Base-by-base conservation (phyloP, 2,329 filamentous ascomycete genomes). In the Nothopassalora personata region DNA sequence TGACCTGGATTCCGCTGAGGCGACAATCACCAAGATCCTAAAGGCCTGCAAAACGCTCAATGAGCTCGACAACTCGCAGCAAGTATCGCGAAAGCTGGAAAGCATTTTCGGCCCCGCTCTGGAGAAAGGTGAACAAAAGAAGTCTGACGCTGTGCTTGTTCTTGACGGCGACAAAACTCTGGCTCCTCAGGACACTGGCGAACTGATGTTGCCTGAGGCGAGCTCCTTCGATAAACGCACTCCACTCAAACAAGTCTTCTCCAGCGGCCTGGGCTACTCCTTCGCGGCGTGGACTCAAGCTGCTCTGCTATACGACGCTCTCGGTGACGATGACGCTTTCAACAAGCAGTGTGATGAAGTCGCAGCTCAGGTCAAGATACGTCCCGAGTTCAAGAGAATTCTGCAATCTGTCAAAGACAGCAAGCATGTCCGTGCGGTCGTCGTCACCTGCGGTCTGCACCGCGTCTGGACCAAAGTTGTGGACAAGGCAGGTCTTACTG, bases 121-220 rank as follows among this genome's bases (percentile, higher is more conserved):
- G 9, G 5, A 31, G 9, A 28, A 49, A 28, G n/a, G 11, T 18
- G 46, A 49, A 5, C 4, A 13, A 9, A 27, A 4, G 46, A 11
- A 7, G 18, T 9, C 46, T 19, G 47, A 10, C 59, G 55, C 6
- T 45, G 63, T 1, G 53, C 77, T 87, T 15, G 77, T 86, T 0
- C 50, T 88, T 2, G 85, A 88, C 60, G 84, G 72, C 0, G 84
- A 87, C 67, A 80, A 72, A 61, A 87, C 83, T 0, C 68, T 88
- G 55, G 70, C 77, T 5, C 57, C 77, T 0, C 62, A 77, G 11
- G 84, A 87, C 60, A 80, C 79, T 4, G 79, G 80, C 0, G 56
- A 39, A 0, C 43, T 82, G 55, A 85, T 85, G 68, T 86, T 80
- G 81, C 15, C 59, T 85, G 80, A 0, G 47, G 4, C 9, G 15